Evolutionary conservation across 2,329 filamentous ascomycete genomes (phyloP), one percentile per base, ranked within the genome.

Genomic region (Penicillium sp.): DNA sequence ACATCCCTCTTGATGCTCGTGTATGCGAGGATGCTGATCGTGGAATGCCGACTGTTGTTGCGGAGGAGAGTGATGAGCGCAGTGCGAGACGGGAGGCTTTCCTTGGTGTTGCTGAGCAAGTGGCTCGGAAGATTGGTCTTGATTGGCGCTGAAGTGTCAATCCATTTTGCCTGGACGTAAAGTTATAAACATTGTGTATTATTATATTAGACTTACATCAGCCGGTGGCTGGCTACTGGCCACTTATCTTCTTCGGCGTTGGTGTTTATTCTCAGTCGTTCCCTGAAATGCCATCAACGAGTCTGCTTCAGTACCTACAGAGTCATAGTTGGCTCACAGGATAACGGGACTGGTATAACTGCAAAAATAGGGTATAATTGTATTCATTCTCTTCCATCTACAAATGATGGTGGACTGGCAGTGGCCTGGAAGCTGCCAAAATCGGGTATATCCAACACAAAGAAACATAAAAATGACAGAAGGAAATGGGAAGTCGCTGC

Each of bases 1-100:
- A 97, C 70, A 88, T 99, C 38, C 93, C 93, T 6, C 80, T 99
- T 46, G 90, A 97, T 72, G 86, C 89, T 4, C 85, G 80, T 48
- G 95, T 97, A 22, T 95, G 91, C 56, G 88, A 90, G 53, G 90
- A 97, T 73, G 91, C 90, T 1, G 91, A 96, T 73, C 79, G 83
- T 19, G 94, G 94, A 1, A 91, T 88, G 72, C 94, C 94, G 4
- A 97, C 92, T 0, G 89, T 97, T 0, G 91, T 96, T 2, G 84
- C 90, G 1, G 90, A 96, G 72, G 91, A 93, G 8, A 80, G 62
- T 9, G 71, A 68, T 30, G 68, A 70, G 22, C 71, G 85, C 1
- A 91, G 90, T 64, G 81, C 84, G 31, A 84, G 90, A 63, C 88
- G 89, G 0, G 76, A 80, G 50, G 85, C 86, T 0, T 99, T 97